phyloP scores from a whole-genome alignment of 1,284 basidiomycete genomes.

The Erythrobasidium hasegawianum region DNA sequence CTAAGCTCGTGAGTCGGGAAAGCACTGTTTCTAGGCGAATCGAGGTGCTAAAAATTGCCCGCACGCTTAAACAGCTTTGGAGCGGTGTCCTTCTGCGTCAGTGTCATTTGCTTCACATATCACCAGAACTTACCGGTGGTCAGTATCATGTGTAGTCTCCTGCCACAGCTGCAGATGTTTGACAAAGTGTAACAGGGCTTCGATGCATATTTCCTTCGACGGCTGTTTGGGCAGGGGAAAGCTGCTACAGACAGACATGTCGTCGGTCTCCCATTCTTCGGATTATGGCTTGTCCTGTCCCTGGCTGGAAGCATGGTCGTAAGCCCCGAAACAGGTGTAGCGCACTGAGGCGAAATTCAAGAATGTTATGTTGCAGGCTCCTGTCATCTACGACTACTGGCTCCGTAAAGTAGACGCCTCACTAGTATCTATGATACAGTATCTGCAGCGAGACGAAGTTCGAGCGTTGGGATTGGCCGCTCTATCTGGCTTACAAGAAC shows the following conservation, averaged over 20 bases:
- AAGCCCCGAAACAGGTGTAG: background rate
- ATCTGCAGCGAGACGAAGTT: conserved; percentile 9
- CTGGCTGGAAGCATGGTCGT: conserved; percentile 16
- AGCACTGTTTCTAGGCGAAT: background rate
- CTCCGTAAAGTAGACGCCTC: conserved; percentile 9
- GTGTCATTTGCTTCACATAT: conserved; percentile 25
- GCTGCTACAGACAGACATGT: conserved; percentile 21
- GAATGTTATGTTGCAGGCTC: background rate
- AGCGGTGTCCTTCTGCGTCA: conserved; percentile 10
- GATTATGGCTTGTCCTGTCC: conserved; percentile 21
- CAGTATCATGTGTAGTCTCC: background rate
- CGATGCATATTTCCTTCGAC: conserved; percentile 13
- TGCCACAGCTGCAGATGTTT: background rate
- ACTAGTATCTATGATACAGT: background rate
- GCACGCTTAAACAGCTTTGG: background rate
- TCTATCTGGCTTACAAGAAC: background rate
- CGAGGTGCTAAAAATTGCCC: background rate
- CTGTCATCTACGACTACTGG: conserved; percentile 30
- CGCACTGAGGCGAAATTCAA: background rate
- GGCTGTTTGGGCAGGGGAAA: conserved; percentile 6
- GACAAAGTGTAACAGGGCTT: conserved; percentile 12
- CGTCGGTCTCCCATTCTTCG: conserved; percentile 12
- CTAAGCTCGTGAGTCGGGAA: conserved; percentile 9
- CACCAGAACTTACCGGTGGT: conserved; percentile 30
- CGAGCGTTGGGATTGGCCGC: conserved; percentile 5